These are phyloP conservation scores for Bonia amplexicaulis DNA, from an alignment of 176 grass and related monocot genomes.

Conservation along the genomic window DNA sequence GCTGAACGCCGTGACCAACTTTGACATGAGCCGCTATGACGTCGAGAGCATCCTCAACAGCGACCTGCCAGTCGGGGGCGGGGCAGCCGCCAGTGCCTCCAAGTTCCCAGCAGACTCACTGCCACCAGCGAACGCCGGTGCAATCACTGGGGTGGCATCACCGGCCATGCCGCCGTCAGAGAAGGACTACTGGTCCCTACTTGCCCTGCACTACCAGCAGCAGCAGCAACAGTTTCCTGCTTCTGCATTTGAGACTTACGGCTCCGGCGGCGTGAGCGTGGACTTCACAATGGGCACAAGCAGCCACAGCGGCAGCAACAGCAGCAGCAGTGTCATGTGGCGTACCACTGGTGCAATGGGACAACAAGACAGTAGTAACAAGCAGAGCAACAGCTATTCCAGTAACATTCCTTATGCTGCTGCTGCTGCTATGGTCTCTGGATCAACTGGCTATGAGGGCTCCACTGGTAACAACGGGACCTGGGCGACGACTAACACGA, in stretches of 20 bases:
- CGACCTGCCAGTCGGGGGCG: conserved; percentile 55
- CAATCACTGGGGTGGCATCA: not conserved
- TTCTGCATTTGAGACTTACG: conserved; percentile 54
- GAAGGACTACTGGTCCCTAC: conserved; percentile 64
- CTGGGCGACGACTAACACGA: conserved; percentile 46
- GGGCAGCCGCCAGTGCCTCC: conserved; percentile 15
- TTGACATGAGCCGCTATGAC: conserved; percentile 92
- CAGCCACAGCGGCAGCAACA: conserved; percentile 26
- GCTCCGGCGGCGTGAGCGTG: conserved; percentile 61
- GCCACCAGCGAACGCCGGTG: not conserved
- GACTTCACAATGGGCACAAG: conserved; percentile 67
- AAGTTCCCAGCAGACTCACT: conserved; percentile 28
- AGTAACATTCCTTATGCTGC: conserved; percentile 57
- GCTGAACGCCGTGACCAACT: conserved; percentile 87
- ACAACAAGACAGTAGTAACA: conserved; percentile 36
- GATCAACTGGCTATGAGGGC: conserved; percentile 44
- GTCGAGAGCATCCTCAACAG: conserved; percentile 92
- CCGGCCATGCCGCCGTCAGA: conserved; percentile 29
- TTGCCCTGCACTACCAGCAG: conserved; percentile 62
- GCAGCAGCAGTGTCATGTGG: conserved; percentile 32
- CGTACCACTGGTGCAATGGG: conserved; percentile 23
- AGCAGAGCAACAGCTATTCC: conserved; percentile 35
- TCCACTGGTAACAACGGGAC: conserved; percentile 50
- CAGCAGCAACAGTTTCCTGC: conserved; percentile 21
- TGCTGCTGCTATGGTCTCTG: conserved; percentile 39